phyloP scores from a whole-genome alignment of 306 rosid species.

The Cucurbita ficifolia region DNA sequence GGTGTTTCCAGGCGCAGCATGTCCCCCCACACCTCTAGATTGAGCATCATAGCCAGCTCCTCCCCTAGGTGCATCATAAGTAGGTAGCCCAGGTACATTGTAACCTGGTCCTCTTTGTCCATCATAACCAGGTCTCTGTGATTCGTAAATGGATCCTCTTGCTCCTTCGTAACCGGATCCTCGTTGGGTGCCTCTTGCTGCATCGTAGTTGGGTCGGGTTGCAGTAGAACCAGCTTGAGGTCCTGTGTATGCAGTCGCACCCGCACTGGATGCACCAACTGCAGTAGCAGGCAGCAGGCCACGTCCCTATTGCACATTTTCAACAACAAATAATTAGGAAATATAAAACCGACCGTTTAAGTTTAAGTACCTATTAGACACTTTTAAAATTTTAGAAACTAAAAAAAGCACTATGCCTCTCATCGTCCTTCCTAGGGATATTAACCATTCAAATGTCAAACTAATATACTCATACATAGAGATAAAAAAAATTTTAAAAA shows the following conservation, averaged over 20 bases:
- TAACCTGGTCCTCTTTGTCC: constrained; percentile 33
- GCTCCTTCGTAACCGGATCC: constrained; percentile 26
- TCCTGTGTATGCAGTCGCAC: constrained; percentile 24
- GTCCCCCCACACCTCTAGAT: constrained; percentile 54
- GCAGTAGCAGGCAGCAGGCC: constrained; percentile 25
- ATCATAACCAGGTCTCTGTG: constrained; percentile 38
- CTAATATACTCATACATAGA: neutral
- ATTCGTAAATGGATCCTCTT: constrained; percentile 42
- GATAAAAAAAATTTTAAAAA: neutral
- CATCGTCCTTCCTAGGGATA: neutral
- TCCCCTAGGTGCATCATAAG: constrained; percentile 38
- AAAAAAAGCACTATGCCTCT: neutral
- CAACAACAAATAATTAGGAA: neutral
- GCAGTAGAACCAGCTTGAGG: constrained; percentile 39
- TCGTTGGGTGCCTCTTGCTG: constrained; percentile 2
- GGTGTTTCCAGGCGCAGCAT: constrained; percentile 22
- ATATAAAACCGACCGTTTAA: neutral
- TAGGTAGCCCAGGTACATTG: neutral
- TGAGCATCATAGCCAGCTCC: constrained; percentile 57
- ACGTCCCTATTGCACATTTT: constrained; percentile 42
- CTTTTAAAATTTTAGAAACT: no score
- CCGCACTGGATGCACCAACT: constrained; percentile 9
- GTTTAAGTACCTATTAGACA: neutral
- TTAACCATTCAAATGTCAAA: neutral
- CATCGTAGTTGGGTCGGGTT: constrained; percentile 10